Evolutionary conservation across 1,284 basidiomycete genomes (phyloP), one percentile per base, ranked within the genome.

Genomic region (Rhodotorula sp.): DNA sequence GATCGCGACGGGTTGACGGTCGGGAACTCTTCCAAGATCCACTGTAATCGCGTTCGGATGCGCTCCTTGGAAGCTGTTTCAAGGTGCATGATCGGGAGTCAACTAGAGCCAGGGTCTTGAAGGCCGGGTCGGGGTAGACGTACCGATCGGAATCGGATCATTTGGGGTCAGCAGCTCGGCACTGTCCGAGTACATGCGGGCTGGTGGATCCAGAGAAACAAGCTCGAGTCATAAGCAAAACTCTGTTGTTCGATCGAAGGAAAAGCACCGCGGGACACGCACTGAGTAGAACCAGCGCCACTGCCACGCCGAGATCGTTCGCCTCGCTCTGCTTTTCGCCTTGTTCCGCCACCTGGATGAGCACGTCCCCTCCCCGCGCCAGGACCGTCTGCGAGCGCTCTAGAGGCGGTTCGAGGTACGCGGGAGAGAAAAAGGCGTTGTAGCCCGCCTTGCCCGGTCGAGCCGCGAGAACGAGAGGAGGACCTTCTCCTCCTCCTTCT

Each of bases 1-100:
- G 69, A 66, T 26, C 75, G 71, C 4, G 72, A 75, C 2, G 77
- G 77, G 56, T 77, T 77, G 57, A 77, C 57, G 10, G 70, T 64
- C 8, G 71, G 67, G 51, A 74, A 71, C 12, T 54, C 64, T 37
- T 69, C 72, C 55, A 78, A 66, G 53, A 78, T 68, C 75, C 75
- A 77, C 62, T 77, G 70, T 3, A 77, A 62, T 17, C 76, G 67
- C 2, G 60, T 51, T 0, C 73, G 62, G 37, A 78, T 72, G 18
- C 64, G 56, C 4, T 64, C 62, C 68, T 78, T 78, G 33, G 65
- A 55, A 3, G 57, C 71, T 71, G 51, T 7, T 6, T n/a, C n/a
- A n/a, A 8, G 8, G 14, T 1, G 6, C 22, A n/a, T 15, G 22
- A 29, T 7, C 24, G 49, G 15, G 24, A 45, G 33, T 22, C 26